These are phyloP conservation scores for Nitzschia palea DNA, from an alignment of 108 stramenopile genomes.

Conservation along the genomic window DNA sequence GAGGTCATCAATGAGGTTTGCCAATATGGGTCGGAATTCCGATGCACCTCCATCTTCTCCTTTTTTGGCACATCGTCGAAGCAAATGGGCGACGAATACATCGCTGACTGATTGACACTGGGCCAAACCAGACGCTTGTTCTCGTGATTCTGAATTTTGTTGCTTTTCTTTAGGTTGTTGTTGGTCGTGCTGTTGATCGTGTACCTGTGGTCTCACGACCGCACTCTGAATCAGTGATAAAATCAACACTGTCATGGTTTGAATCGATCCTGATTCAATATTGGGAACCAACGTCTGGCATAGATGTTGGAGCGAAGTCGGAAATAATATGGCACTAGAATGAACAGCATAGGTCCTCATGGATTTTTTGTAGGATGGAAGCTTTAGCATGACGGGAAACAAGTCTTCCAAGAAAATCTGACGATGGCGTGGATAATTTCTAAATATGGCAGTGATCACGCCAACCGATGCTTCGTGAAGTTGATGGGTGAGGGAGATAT, in stretches of 20 bases:
- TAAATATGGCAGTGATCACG: slow-evolving; percentile 73
- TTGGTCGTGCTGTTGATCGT: slow-evolving; percentile 25
- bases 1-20: slow-evolving; percentile 88
- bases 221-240: slow-evolving; percentile 82
- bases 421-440: slow-evolving; percentile 72
- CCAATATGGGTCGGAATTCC: slow-evolving; percentile 86
- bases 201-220: slow-evolving; percentile 43
- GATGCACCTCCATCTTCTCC: slow-evolving; percentile 88
- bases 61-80: slow-evolving; percentile 71
- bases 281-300: slow-evolving; percentile 9
- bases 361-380: slow-evolving; percentile 79
- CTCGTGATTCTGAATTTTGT: slow-evolving; percentile 31
- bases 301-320: slow-evolving; percentile 1
- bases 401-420: slow-evolving; percentile 89
- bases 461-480: slow-evolving; percentile 66
- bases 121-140: slow-evolving; percentile 50
- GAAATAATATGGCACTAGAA: slow-evolving; percentile 30
- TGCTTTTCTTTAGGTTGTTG: slow-evolving; percentile 10
- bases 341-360: slow-evolving; percentile 74
- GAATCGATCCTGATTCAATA: slow-evolving; percentile 42
- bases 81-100: slow-evolving; percentile 56
- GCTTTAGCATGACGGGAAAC: slow-evolving; percentile 83
- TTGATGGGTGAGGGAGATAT: slow-evolving; percentile 29
- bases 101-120: slow-evolving; percentile 60
- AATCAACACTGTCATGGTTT: slow-evolving; percentile 77